Base-by-base conservation (phyloP, 306 rosid species). In the Malus orientalis region DNA sequence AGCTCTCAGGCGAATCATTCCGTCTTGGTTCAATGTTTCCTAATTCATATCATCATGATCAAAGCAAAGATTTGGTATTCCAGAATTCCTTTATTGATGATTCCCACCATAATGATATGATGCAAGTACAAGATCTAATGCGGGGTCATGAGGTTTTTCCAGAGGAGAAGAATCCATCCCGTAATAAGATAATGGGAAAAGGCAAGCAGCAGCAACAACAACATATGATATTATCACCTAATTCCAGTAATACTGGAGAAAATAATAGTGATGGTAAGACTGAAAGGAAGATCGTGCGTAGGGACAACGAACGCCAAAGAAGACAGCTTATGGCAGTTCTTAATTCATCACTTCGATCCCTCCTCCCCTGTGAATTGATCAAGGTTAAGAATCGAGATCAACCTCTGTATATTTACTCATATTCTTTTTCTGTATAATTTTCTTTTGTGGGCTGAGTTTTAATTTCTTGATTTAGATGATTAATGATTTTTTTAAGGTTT, bases 241-340 rank as follows among this genome's bases (percentile, higher is more conserved):
- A 16, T 20, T 4, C 51, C 63, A 54, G 63, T 36, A 70, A 65
- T 36, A 58, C 18, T 9, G 68, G 68, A 59, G 74, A 40, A 29
- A 78, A 62, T 67, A 30, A 60, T 72, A 69, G 66, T 15, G 60
- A 61, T 5, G 27, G 54, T 5, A 30, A 18, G 16, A 38, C 67
- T 42, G 61, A 65, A 64, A 77, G 44, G 69, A 87, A 80, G 72
- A 75, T 78, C 71, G 40, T 84, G 76, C 90, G 87, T 42, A 80
- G 88, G 60, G 87, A 84, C 74, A 80, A 57, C 74, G 88, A 87
- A 32, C 74, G 83, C 32, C 85, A 87, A 75, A 75, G 90, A 75
- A 80, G 90, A 74, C 86, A 77, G 67, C 73, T 74, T 38, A 80
- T 80, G 85, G 81, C 84, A 51, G 42, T 73, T 44, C 84, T 80